Percentiles rank a stretch among this genome's conserved stretches.
Conservation (phyloP, 164 flowering plant species). For the Chimonanthus salicifolius region DNA sequence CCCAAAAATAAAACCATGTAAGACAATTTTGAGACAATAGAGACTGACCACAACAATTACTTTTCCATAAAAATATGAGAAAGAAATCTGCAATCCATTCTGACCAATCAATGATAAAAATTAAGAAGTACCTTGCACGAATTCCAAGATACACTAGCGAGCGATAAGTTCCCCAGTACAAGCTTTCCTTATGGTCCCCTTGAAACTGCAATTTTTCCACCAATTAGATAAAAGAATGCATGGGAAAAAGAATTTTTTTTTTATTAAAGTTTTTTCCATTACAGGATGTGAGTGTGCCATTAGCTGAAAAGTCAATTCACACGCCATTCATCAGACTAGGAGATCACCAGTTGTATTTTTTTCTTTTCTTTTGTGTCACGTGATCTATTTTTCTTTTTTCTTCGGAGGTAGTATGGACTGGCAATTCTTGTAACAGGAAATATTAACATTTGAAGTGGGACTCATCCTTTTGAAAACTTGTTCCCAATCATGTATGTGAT, state of each 20-base stretch:
- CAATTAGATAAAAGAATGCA: background rate
- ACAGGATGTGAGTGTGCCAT: background rate
- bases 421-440: too few relatives aligned
- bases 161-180: constrained; percentile 98
- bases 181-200: constrained; percentile 90
- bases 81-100: background rate
- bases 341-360: too few relatives aligned
- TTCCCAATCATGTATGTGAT: too few relatives aligned
- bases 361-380: too few relatives aligned
- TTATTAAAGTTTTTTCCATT: background rate
- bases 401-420: too few relatives aligned
- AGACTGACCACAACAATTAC: too few relatives aligned
- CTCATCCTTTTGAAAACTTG: too few relatives aligned
- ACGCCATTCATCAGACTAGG: too few relatives aligned
- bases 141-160: constrained; percentile 86
- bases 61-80: background rate
- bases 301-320: background rate
- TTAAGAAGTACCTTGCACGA: constrained; percentile 66
- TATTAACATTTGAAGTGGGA: too few relatives aligned
- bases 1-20: too few relatives aligned
- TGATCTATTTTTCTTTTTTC: too few relatives aligned
- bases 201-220: constrained; percentile 54
- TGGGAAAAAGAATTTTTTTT: background rate
- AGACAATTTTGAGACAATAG: too few relatives aligned
- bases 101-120: background rate